Evolutionary conservation across 768 basidiomycete species (phyloP).

Genomic region (Auricularia sp.): DNA sequence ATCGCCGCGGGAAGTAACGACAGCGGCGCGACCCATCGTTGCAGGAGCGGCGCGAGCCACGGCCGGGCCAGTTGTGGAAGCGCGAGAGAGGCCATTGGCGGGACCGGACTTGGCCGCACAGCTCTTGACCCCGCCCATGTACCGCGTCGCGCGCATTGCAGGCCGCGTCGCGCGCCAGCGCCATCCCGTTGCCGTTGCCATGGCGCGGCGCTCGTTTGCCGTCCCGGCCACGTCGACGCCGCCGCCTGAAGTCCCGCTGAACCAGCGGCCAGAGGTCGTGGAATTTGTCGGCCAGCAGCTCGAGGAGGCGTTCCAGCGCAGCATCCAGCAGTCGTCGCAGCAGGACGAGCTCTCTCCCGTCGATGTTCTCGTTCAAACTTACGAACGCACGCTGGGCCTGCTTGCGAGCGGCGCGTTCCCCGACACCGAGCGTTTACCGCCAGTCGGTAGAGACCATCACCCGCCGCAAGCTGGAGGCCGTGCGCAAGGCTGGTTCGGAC

Average conservation of each 20-base stretch:
- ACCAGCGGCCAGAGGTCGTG: neutral
- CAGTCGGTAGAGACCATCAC: slow-evolving; percentile 81
- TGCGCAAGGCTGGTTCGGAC: slow-evolving; percentile 60
- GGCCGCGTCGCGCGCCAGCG: slow-evolving; percentile 26
- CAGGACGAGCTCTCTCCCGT: slow-evolving; percentile 15
- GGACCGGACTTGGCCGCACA: slow-evolving; percentile 12
- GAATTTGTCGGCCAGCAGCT: neutral
- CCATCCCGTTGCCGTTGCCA: too few species aligned
- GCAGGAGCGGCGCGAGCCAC: neutral
- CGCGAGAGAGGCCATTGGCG: slow-evolving; percentile 33
- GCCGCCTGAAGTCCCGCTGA: too few species aligned
- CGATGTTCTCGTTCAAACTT: slow-evolving; percentile 63
- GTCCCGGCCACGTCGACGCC: too few species aligned
- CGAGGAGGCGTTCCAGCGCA: slow-evolving; percentile 23
- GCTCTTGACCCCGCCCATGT: slow-evolving; percentile 37
- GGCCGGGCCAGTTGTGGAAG: slow-evolving; percentile 16
- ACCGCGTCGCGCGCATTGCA: slow-evolving; percentile 66
- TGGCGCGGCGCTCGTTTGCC: too few species aligned
- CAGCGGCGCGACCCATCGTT: neutral
- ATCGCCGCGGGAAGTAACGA: slow-evolving; percentile 19
- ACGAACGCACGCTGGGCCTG: slow-evolving; percentile 63
- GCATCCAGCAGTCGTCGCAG: slow-evolving; percentile 26
- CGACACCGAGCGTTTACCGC: slow-evolving; percentile 76
- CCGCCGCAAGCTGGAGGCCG: slow-evolving; percentile 64
- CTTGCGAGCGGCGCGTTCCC: slow-evolving; percentile 54